Percentiles rank a stretch among this genome's conserved stretches.
Conservation (phyloP, 2,329 filamentous ascomycete species). For the Calonectria hawksworthii region DNA sequence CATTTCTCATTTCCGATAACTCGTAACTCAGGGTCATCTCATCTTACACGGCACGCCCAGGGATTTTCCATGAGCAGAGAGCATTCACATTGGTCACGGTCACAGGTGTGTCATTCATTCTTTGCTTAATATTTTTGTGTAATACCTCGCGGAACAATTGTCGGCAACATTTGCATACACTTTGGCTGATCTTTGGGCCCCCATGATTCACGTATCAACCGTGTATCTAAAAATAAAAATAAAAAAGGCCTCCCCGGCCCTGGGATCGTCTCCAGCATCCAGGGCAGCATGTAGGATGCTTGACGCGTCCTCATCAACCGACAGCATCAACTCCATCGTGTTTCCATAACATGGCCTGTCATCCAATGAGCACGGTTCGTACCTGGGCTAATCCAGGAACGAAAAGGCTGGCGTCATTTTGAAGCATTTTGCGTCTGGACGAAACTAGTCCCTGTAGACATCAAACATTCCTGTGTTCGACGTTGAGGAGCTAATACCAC, state of each 20-base stretch:
- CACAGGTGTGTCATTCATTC: too few relatives aligned
- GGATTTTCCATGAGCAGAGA: too few relatives aligned
- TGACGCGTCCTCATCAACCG: background rate
- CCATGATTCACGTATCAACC: background rate
- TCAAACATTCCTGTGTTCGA: slow-evolving; percentile 23
- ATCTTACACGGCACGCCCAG: background rate
- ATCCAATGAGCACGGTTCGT: background rate
- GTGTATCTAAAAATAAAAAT: background rate
- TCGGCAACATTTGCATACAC: background rate
- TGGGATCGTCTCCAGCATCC: background rate
- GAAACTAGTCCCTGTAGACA: slow-evolving; percentile 1
- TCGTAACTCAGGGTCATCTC: background rate
- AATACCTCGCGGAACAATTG: background rate
- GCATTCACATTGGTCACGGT: background rate
- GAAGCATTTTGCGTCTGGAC: slow-evolving; percentile 15
- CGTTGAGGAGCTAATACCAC: slow-evolving; percentile 17
- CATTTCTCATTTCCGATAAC: background rate
- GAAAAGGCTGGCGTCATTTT: background rate
- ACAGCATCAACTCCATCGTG: background rate
- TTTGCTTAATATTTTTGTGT: background rate
- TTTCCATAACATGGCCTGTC: background rate
- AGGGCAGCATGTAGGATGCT: background rate
- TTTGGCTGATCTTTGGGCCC: background rate
- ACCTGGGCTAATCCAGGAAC: background rate
- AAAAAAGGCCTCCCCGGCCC: background rate